A percentile compares a stretch with the other conserved stretches of the same genome.
These are phyloP conservation scores for Calophaca sinica DNA, from an alignment of 306 rosid genomes.

Conservation along the genomic window DNA sequence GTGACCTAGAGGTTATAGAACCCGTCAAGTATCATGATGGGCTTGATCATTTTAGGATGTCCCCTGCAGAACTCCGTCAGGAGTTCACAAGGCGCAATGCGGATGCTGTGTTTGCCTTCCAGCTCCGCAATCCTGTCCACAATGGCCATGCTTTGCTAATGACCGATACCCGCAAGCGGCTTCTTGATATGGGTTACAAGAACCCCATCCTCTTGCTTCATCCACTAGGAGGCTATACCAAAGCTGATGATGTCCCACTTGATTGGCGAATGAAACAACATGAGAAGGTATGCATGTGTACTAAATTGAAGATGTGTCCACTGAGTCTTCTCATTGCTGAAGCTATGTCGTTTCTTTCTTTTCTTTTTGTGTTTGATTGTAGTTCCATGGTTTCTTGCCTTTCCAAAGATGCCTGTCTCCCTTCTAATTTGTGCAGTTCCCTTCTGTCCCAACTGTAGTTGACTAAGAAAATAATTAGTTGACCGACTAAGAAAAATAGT, in stretches of 20 bases:
- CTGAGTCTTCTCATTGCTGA: neutral
- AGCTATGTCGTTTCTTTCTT: neutral
- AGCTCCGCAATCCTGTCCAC: constrained; percentile 96
- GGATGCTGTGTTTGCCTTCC: constrained; percentile 97
- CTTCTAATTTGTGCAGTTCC: neutral
- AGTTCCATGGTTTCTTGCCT: neutral
- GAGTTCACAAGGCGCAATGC: constrained; percentile 88
- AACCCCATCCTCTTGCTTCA: constrained; percentile 96
- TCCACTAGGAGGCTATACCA: constrained; percentile 97
- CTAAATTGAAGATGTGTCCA: constrained; percentile 7
- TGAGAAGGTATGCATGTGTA: constrained; percentile 71
- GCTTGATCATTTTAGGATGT: constrained; percentile 88
- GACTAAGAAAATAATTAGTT: no score
- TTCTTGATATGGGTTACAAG: constrained; percentile 96
- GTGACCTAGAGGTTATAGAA: constrained; percentile 92
- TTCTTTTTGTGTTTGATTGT: constrained; percentile 23
- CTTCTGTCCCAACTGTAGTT: no score
- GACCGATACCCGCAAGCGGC: constrained; percentile 94
- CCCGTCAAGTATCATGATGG: constrained; percentile 90
- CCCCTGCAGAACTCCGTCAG: constrained; percentile 86
- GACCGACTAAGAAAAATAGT: no score
- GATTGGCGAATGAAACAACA: constrained; percentile 98
- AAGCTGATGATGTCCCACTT: constrained; percentile 98
- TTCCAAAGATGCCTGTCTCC: neutral
- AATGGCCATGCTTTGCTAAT: constrained; percentile 97